phyloP scores from a whole-genome alignment of 768 basidiomycete genomes.

The Leccinum variicolor region DNA sequence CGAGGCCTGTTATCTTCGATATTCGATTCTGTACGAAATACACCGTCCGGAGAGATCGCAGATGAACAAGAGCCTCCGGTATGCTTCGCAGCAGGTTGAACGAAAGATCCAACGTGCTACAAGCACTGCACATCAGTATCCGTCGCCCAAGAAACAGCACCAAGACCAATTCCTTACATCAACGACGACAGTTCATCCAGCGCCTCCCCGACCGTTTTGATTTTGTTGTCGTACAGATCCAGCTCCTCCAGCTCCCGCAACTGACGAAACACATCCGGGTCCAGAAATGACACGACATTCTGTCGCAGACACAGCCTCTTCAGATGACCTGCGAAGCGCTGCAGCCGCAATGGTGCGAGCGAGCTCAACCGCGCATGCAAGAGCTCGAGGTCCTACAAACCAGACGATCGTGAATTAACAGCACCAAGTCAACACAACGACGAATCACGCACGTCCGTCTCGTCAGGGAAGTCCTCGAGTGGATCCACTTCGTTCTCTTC shows the following conservation, averaged over 20 bases:
- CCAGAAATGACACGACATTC: conserved; percentile 72
- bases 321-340: conserved; percentile 67
- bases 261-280: conserved; percentile 65
- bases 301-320: conserved; percentile 82
- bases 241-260: conserved; percentile 78
- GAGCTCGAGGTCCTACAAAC: conserved; percentile 76
- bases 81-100: conserved; percentile 85
- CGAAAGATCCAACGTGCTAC: conserved; percentile 84
- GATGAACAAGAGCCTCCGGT: conserved; percentile 56
- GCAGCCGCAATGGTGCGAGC: conserved; percentile 61
- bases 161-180: conserved; percentile 39
- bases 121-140: neutral
- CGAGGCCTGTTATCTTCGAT: conserved; percentile 67
- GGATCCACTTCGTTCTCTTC: conserved; percentile 60
- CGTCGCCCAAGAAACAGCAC: neutral
- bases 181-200: conserved; percentile 55
- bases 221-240: conserved; percentile 94
- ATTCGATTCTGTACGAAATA: conserved; percentile 99
- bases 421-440: neutral
- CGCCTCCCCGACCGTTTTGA: conserved; percentile 70
- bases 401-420: neutral
- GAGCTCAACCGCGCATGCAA: conserved; percentile 75
- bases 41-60: conserved; percentile 66
- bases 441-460: conserved; percentile 63
- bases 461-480: conserved; percentile 75